Evolutionary conservation across 1,284 basidiomycete species (phyloP).

Genomic region (Lentinula novae-zelandiae): DNA sequence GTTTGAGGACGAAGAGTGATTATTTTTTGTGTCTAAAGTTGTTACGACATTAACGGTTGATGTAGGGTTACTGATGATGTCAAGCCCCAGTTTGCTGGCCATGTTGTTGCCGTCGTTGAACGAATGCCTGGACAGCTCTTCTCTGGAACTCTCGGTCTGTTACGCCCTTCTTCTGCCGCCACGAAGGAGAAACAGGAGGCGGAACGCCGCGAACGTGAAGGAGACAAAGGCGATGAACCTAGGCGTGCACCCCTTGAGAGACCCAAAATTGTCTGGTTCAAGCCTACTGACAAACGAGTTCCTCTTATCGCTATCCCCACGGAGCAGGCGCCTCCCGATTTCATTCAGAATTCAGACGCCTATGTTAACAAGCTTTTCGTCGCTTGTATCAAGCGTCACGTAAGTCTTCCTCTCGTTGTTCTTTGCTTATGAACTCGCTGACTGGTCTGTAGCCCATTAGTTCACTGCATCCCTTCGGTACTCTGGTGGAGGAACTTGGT

Average conservation of each 20-base stretch:
- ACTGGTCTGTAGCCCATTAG: constrained; percentile 68
- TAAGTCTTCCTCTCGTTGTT: constrained; percentile 33
- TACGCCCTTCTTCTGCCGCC: constrained; percentile 95
- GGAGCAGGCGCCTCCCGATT: constrained; percentile 96
- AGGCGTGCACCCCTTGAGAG: constrained; percentile 76
- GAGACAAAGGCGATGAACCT: constrained; percentile 81
- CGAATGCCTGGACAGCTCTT: constrained; percentile 98
- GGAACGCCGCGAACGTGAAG: constrained; percentile 93
- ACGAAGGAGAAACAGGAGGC: constrained; percentile 99
- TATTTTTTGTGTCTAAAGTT: constrained; percentile 13
- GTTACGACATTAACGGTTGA: constrained; percentile 16
- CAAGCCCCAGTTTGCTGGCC: constrained; percentile 94
- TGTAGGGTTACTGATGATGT: constrained; percentile 91
- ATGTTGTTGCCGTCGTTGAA: constrained; percentile 97
- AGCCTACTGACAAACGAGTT: constrained; percentile 98
- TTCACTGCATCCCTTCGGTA: constrained; percentile 98
- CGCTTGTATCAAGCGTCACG: constrained; percentile 96
- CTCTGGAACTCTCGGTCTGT: constrained; percentile 92
- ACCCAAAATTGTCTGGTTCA: constrained; percentile 99
- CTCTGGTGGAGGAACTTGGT: constrained; percentile 95
- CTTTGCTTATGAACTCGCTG: constrained; percentile 6
- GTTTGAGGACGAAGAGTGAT: constrained; percentile 95
- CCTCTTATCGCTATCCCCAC: constrained; percentile 99
- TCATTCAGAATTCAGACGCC: constrained; percentile 90
- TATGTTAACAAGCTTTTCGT: constrained; percentile 94